Evolutionary conservation across 345 rosid genomes (phyloP), one percentile per base, ranked within the genome.

Genomic region (Eucalyptus rudis): DNA sequence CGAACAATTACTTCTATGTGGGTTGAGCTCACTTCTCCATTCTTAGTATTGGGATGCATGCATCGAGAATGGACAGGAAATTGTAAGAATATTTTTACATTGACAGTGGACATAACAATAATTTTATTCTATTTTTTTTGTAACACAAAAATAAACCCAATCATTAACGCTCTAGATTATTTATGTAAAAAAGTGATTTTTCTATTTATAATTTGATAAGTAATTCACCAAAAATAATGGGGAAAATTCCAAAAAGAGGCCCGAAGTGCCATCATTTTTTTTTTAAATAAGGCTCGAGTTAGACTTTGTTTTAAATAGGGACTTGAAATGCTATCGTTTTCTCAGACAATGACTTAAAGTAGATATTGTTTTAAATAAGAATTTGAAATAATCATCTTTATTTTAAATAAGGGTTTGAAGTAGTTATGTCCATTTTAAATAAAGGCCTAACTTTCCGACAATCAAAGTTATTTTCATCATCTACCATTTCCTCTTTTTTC

Each of bases 401-500:
- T 20, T 52, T 8, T 2, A 52, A 52, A 52, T 52, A 52, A 52
- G 0, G 2, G 10, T 25, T 20, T 20, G 5, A 52, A 19, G 1
- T 19, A 0, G 2, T 0, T 19, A 52, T 52, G 0, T 19, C 9
- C 0, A 52, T 19, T 52, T 52, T 0, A 52, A 52, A 52, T 20
- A 52, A 52, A 0, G 0, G 5, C 0, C 0, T 1, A 0, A 52
- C 58, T 52, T 52, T 52, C 0, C 0, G 0, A 52, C 0, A 0
- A 0, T 20, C 2, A 52, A 52, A 0, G 0, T 0, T 20, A 20
- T 52, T 52, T 52, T 52, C 58, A 52, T 52, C 25, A 52, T 0
- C 20, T 52, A 0, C 58, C 58, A 52, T 52, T 52, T 19, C 25
- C 25, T 19, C 1, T 20, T 20, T 52, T 52, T 52, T 7, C 2